Conservation (phyloP, 2,329 filamentous ascomycete species). For the Septoria linicola region DNA sequence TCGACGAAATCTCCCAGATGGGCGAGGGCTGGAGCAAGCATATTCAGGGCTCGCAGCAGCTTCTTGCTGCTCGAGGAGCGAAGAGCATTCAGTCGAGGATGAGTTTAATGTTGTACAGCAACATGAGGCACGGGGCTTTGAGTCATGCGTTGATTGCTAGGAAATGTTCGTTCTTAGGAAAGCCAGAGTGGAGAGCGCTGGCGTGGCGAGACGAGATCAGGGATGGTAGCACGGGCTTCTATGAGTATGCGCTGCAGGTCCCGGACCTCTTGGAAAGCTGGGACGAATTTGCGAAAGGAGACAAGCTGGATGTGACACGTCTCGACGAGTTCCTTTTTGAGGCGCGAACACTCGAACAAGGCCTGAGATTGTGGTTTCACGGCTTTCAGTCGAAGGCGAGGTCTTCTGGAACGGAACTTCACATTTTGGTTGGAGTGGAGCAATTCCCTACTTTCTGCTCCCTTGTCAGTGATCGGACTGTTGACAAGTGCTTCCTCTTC, state of each 20-base stretch:
- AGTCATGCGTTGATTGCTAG: conserved; percentile 30
- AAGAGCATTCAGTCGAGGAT: conserved; percentile 27
- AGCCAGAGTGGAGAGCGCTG: conserved; percentile 32
- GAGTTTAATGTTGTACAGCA: conserved; percentile 32
- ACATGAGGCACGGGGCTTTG: conserved; percentile 32
- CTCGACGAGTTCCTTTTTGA: conserved; percentile 27
- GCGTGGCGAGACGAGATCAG: conserved; percentile 27
- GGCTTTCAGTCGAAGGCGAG: conserved; percentile 23
- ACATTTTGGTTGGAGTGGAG: conserved; percentile 24
- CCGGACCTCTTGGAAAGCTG: conserved; percentile 31
- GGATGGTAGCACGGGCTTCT: conserved; percentile 32
- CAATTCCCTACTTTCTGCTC: conserved; percentile 30
- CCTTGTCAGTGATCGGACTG: conserved; percentile 29
- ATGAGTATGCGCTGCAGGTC: conserved; percentile 34
- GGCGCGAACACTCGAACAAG: conserved; percentile 25
- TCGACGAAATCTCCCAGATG: conserved; percentile 34
- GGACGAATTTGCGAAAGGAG: conserved; percentile 25
- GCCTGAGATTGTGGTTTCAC: conserved; percentile 29
- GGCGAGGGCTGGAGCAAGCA: conserved; percentile 34
- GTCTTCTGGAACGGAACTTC: conserved; percentile 15
- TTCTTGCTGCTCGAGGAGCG: conserved; percentile 34
- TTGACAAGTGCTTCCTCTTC: conserved; percentile 32
- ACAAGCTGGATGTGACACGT: conserved; percentile 4
- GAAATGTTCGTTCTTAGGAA: conserved; percentile 33
- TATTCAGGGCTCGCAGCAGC: conserved; percentile 31